Percentiles rank a stretch among this genome's conserved stretches.
Evolutionary conservation across 257 asterid species (phyloP).

Genomic region (Coffea canephora): DNA sequence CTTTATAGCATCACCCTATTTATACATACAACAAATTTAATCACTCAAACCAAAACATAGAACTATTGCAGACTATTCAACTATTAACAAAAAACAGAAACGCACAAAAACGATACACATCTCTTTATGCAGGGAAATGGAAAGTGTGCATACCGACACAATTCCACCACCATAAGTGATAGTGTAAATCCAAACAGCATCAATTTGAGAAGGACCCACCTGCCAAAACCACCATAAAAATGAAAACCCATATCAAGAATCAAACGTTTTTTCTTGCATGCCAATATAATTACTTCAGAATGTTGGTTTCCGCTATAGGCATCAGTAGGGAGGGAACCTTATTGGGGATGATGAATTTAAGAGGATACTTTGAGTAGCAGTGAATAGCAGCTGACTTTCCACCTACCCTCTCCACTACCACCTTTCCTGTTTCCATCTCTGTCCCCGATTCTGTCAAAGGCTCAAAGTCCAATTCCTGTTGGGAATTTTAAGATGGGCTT

Average conservation of each 20-base stretch:
- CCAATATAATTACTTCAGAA: not conserved
- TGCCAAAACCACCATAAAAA: slow-evolving; percentile 15
- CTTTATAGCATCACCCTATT: slow-evolving; percentile 75
- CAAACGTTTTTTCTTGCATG: not conserved
- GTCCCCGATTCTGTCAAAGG: not conserved
- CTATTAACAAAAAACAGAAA: too few species aligned
- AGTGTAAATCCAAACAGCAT: slow-evolving; percentile 92
- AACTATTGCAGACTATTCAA: not conserved
- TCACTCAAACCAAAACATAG: not conserved
- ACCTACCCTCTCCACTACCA: slow-evolving; percentile 69
- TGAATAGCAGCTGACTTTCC: slow-evolving; percentile 69
- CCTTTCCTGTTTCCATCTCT: slow-evolving; percentile 69
- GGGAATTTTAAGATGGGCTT: not conserved
- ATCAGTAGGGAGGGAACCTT: slow-evolving; percentile 42
- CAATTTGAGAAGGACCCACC: slow-evolving; percentile 74
- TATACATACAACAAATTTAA: not conserved
- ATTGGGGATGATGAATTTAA: slow-evolving; percentile 84
- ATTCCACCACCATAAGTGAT: slow-evolving; percentile 95
- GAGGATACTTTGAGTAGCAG: slow-evolving; percentile 78
- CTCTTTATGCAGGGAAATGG: not conserved
- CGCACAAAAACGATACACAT: not conserved
- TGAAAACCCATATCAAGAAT: not conserved
- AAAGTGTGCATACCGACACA: slow-evolving; percentile 57
- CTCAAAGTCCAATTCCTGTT: not conserved
- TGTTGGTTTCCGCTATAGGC: not conserved